Evolutionary conservation across 805 yeast species (phyloP), one percentile per base, ranked within the genome.

Genomic region (Saccharomycopsis malanga): DNA sequence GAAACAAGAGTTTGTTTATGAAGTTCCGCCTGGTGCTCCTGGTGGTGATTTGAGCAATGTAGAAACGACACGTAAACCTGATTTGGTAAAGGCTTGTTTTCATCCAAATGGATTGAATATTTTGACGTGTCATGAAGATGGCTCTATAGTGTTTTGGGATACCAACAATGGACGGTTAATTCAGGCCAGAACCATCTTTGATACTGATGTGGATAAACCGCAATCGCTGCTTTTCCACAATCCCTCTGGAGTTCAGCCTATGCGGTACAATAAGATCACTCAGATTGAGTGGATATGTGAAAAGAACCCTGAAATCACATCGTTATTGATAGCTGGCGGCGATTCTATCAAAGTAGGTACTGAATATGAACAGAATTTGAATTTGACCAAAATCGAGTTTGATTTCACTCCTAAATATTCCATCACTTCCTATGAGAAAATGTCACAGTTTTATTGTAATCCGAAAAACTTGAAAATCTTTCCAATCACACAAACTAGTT

Each of bases 61-160:
- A 3, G 55, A 57, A 18, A 57, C 62, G 1, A 36, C 57, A 0
- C 59, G 81, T 43, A 56, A 50, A n/a, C 80, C 81, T 2, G 61
- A 58, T 20, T 56, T 71, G 0, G 49, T 66, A 1, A 66, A 79
- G 42, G 81, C 95, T 0, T 68, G 77, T 29, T 93, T 86, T 77
- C 97, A 91, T 62, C 98, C 99, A 2, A 87, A 87, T 59, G 96
- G 98, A 0, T 72, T 88, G 39, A 95, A 89, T 59, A 66, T 87
- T 2, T 72, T 85, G 18, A 81, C 96, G 0, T 73, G 79, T 2
- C 94, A 91, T 62, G 79, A 69, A 20, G 96, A 89, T 58, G 91
- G 91, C 45, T 76, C 94, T 0, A 58, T 93, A 32, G 95, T 79
- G 1, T 93, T 93, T 59, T 93, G 98, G 97, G 98, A 93, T 62